Conservation (phyloP, 352 stramenopile species). For the Phytophthora pseudosyringae region DNA sequence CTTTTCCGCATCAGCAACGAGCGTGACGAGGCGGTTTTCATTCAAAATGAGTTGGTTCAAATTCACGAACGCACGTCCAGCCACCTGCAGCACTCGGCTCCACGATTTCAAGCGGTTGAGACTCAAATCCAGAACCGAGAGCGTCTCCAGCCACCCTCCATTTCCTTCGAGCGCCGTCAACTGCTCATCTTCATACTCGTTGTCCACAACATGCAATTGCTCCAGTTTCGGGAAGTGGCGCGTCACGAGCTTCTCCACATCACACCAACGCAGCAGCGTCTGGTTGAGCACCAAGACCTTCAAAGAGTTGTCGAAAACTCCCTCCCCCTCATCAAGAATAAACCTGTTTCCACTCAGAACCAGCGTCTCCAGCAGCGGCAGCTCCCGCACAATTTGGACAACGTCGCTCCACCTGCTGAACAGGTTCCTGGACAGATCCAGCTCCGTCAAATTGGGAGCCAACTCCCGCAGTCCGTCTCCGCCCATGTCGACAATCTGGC, state of each 20-base stretch:
- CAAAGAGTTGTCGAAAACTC: constrained; percentile 44
- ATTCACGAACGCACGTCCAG: constrained; percentile 44
- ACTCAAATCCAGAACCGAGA: constrained; percentile 70
- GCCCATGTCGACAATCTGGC: constrained; percentile 53
- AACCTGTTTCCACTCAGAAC: constrained; percentile 79
- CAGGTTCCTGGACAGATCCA: constrained; percentile 83
- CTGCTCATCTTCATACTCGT: constrained; percentile 58
- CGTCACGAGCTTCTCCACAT: constrained; percentile 45
- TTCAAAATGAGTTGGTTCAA: constrained; percentile 76
- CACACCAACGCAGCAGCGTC: constrained; percentile 47
- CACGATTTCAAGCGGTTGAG: constrained; percentile 65
- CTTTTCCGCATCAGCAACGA: constrained; percentile 25
- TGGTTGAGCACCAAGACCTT: constrained; percentile 79
- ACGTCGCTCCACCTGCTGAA: constrained; percentile 64
- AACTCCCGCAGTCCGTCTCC: constrained; percentile 42
- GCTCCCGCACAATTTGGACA: constrained; percentile 50
- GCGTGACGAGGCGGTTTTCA: constrained; percentile 58
- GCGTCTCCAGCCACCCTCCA: constrained; percentile 34
- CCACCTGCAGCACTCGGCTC: constrained; percentile 41
- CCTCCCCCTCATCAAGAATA: constrained; percentile 24
- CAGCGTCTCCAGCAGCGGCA: constrained; percentile 72
- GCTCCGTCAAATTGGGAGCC: constrained; percentile 64
- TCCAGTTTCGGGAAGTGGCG: constrained; percentile 63
- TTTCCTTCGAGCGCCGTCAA: constrained; percentile 25
- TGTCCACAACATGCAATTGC: constrained; percentile 66